Evolutionary conservation across 2,329 filamentous ascomycete species (phyloP).

Genomic region (Botrytis elliptica): DNA sequence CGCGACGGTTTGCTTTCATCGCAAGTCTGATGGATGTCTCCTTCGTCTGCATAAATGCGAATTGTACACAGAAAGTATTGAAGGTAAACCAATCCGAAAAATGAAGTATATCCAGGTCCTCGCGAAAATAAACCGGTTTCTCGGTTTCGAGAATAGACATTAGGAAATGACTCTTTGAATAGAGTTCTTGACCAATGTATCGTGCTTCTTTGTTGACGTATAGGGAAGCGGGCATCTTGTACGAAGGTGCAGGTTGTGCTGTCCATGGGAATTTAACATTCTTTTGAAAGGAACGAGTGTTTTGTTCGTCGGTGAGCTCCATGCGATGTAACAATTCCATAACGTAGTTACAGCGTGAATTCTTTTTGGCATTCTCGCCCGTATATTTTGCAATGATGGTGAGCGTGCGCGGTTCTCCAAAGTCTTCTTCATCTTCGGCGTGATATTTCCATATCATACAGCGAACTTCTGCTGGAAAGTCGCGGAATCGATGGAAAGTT

Average conservation of each 20-base stretch:
- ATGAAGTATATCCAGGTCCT: background rate
- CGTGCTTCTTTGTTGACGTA: background rate
- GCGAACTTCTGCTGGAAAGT: background rate
- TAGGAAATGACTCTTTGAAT: background rate
- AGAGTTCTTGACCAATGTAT: background rate
- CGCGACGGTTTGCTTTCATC: background rate
- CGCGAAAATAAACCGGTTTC: background rate
- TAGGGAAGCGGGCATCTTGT: background rate
- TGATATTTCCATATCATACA: conserved; percentile 1
- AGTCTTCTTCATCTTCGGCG: background rate
- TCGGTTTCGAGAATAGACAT: background rate
- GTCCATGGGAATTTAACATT: background rate
- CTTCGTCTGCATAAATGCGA: background rate
- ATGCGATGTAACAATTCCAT: background rate
- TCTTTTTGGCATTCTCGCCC: background rate
- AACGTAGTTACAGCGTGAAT: background rate
- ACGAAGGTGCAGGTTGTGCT: background rate
- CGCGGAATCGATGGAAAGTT: background rate
- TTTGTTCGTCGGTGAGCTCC: background rate
- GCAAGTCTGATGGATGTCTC: background rate
- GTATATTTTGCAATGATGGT: background rate
- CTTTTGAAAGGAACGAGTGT: background rate
- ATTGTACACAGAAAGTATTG: conserved; percentile 2
- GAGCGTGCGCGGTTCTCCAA: background rate
- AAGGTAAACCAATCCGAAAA: conserved; percentile 9